phyloP scores from a whole-genome alignment of 306 rosid species.

The Trifolium fragiferum region DNA sequence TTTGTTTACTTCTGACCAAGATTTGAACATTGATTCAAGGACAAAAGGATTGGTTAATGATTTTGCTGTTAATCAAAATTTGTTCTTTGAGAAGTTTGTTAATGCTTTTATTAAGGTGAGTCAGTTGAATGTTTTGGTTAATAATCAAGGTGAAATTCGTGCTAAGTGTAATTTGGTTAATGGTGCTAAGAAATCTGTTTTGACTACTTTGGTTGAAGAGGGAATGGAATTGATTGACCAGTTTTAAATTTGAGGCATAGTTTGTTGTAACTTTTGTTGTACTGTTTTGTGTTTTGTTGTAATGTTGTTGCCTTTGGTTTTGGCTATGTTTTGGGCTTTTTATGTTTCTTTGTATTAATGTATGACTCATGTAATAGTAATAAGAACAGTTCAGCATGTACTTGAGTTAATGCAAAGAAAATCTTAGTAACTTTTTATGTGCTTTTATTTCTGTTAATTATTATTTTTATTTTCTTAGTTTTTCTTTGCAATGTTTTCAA shows the following conservation, averaged over 20 bases:
- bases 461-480: too few species aligned
- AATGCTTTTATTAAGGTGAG: conserved; percentile 59
- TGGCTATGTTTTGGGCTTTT: neutral
- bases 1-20: conserved; percentile 70
- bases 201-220: conserved; percentile 41
- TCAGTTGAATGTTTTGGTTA: conserved; percentile 61
- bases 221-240: neutral
- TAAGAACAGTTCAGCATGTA: neutral
- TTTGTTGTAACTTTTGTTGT: neutral
- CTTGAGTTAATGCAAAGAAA: neutral
- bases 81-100: conserved; percentile 63
- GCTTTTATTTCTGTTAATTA: neutral
- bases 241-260: conserved; percentile 2
- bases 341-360: neutral
- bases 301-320: neutral
- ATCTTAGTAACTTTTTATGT: neutral
- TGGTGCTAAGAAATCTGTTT: conserved; percentile 15
- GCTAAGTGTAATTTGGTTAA: conserved; percentile 57
- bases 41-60: conserved; percentile 54
- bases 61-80: conserved; percentile 49
- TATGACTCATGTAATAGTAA: conserved; percentile 9
- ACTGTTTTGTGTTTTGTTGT: neutral
- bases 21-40: conserved; percentile 39
- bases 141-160: conserved; percentile 61
- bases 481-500: too few species aligned